Conservation (phyloP, 2,329 filamentous ascomycete genomes). For the Byssochlamys sp. region DNA sequence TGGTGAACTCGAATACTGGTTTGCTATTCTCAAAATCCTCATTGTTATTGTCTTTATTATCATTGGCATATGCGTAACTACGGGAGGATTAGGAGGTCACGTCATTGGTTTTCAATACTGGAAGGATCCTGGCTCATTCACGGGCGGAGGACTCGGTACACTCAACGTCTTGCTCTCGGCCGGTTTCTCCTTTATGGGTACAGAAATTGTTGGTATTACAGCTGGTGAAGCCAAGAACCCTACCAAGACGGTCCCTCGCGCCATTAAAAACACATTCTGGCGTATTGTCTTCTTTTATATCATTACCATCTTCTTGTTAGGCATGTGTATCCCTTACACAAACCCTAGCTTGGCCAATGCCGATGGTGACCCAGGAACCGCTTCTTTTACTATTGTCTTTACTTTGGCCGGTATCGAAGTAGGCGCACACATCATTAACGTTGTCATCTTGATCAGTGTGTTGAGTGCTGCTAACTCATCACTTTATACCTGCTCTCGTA, state of each 20-base stretch:
- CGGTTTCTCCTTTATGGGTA: constrained; percentile 29
- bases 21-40: constrained; percentile 26
- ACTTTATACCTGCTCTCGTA: constrained; percentile 47
- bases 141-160: constrained; percentile 16
- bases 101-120: constrained; percentile 29
- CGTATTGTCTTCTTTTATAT: constrained; percentile 56
- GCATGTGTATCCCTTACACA: constrained; percentile 58
- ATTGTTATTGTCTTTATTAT: constrained; percentile 24
- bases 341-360: constrained; percentile 44
- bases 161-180: constrained; percentile 28
- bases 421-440: constrained; percentile 31
- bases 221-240: constrained; percentile 48
- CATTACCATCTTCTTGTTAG: constrained; percentile 52
- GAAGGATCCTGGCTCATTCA: constrained; percentile 12
- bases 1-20: constrained; percentile 37
- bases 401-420: constrained; percentile 24
- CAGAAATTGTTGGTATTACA: constrained; percentile 35
- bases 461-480: constrained; percentile 34
- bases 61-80: constrained; percentile 26
- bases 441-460: constrained; percentile 31
- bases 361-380: constrained; percentile 22
- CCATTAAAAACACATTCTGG: constrained; percentile 67
- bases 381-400: constrained; percentile 34
- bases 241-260: constrained; percentile 59
- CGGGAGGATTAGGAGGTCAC: constrained; percentile 25